These are phyloP conservation scores for Backusella luteola DNA, from an alignment of 192 early-diverging fungal species.

Conservation along the genomic window DNA sequence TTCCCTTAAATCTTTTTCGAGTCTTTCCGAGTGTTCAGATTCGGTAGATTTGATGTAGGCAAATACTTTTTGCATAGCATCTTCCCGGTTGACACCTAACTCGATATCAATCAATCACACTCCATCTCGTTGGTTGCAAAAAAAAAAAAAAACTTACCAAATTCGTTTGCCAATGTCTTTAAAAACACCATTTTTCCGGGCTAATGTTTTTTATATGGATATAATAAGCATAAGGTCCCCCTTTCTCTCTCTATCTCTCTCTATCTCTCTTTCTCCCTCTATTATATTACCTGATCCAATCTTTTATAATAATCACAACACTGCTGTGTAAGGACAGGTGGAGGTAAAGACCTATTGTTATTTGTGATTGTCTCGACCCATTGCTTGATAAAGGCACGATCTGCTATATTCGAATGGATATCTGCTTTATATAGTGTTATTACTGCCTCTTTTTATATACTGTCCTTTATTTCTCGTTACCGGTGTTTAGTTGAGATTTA, in stretches of 20 bases:
- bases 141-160: slow-evolving; percentile 5
- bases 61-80: slow-evolving; percentile 26
- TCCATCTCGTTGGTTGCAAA: neutral
- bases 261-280: neutral
- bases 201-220: neutral
- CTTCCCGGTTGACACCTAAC: slow-evolving; percentile 43
- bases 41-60: slow-evolving; percentile 26
- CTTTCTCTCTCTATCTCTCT: neutral
- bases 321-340: slow-evolving; percentile 4
- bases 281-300: slow-evolving; percentile 11
- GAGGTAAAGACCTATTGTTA: slow-evolving; percentile 2
- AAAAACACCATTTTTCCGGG: neutral
- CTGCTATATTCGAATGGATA: neutral
- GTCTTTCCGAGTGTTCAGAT: slow-evolving; percentile 11
- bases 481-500: neutral
- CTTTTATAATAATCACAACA: slow-evolving; percentile 10
- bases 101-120: neutral
- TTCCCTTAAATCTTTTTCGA: slow-evolving; percentile 62
- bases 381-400: neutral
- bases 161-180: neutral
- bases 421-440: neutral
- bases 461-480: neutral
- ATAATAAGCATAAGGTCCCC: neutral
- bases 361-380: slow-evolving; percentile 11
- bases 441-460: neutral